These are phyloP conservation scores for Hypseocharis bilobata DNA, from an alignment of 441 rosid species.

Conservation along the genomic window DNA sequence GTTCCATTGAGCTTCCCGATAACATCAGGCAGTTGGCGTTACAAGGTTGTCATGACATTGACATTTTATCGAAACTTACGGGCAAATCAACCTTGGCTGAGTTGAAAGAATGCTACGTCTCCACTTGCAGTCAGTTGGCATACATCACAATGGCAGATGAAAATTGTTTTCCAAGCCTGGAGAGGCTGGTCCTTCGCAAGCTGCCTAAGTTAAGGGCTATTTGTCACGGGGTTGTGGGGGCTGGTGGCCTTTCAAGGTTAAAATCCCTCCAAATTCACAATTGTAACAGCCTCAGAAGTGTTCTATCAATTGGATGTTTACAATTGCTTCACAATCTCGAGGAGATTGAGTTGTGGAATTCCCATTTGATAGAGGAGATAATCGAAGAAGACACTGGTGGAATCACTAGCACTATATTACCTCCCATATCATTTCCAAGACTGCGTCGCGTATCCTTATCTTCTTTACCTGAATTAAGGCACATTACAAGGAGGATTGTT, in stretches of 20 bases:
- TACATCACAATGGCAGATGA: conserved; percentile 10
- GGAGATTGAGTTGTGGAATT: conserved; percentile 8
- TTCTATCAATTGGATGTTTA: conserved; percentile 11
- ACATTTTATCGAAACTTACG: conserved; percentile 10
- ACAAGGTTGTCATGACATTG: conserved; percentile 21
- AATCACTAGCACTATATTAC: background rate
- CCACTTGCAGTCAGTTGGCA: conserved; percentile 16
- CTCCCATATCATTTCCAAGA: conserved; percentile 6
- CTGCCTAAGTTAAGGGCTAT: conserved; percentile 14
- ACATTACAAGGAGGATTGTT: conserved; percentile 10
- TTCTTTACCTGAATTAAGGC: conserved; percentile 6
- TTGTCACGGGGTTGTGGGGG: background rate
- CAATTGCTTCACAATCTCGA: conserved; percentile 18
- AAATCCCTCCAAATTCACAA: conserved; percentile 16
- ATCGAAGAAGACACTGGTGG: background rate
- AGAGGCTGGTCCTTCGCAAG: conserved; percentile 13
- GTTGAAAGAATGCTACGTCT: conserved; percentile 20
- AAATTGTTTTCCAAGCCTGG: conserved; percentile 6
- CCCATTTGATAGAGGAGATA: conserved; percentile 13
- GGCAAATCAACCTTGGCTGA: conserved; percentile 11
- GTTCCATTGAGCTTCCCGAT: conserved; percentile 11
- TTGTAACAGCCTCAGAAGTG: conserved; percentile 15
- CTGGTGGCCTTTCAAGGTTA: conserved; percentile 1
- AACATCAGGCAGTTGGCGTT: conserved; percentile 20
- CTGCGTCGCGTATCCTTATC: background rate